These are phyloP conservation scores for Metschnikowia vanudenii DNA, from an alignment of 805 yeast genomes.

Conservation along the genomic window DNA sequence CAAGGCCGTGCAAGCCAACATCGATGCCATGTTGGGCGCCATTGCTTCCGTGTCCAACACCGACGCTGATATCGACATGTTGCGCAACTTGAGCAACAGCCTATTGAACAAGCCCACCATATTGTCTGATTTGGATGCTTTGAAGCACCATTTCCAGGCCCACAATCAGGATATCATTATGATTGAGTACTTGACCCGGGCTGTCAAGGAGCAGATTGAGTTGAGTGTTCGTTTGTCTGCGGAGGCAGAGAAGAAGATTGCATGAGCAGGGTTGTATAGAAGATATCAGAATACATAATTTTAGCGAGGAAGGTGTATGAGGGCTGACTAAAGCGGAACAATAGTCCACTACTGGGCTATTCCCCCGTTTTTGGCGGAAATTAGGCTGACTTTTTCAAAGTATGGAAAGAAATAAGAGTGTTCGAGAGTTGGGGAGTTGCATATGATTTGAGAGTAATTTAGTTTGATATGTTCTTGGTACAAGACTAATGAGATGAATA, in stretches of 20 bases:
- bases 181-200: constrained; percentile 78
- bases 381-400: too few relatives aligned
- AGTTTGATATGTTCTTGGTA: too few relatives aligned
- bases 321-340: too few relatives aligned
- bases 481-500: too few relatives aligned
- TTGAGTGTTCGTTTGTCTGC: constrained; percentile 73
- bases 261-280: constrained; percentile 2
- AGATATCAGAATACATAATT: too few relatives aligned
- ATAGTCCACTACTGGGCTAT: too few relatives aligned
- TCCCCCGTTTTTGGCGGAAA: too few relatives aligned
- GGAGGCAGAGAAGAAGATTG: constrained; percentile 23
- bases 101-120: constrained; percentile 52
- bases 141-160: constrained; percentile 60
- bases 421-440: too few relatives aligned
- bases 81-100: constrained; percentile 60
- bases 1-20: constrained; percentile 43
- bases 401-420: too few relatives aligned
- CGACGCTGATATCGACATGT: constrained; percentile 56
- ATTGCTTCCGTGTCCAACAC: constrained; percentile 40
- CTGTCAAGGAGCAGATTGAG: constrained; percentile 82
- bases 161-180: constrained; percentile 79
- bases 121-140: constrained; percentile 48
- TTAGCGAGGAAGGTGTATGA: too few relatives aligned
- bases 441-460: too few relatives aligned
- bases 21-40: constrained; percentile 50